Base-by-base conservation (phyloP, 2,329 filamentous ascomycete species). In the Calonectria multiphialidica region DNA sequence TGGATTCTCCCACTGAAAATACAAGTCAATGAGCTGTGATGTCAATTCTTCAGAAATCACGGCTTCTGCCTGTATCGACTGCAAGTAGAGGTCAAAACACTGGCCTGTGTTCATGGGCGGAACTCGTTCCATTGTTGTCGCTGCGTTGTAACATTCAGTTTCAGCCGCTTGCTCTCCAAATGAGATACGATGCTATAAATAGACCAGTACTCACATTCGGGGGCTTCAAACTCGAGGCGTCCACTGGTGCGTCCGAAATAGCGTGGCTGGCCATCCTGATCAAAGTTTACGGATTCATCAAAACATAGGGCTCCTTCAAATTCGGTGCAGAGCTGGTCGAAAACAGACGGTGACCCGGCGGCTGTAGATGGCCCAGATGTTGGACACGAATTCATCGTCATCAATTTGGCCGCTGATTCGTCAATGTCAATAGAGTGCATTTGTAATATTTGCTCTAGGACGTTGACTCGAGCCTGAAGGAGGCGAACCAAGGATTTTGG, bases 171-270 rank as follows among this genome's bases (percentile, higher is more conserved):
- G 13, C 13, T 42, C 40, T 4, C 7, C 10, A 4, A 6, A 18
- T 23, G 13, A n/a, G 15, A 7, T 5, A 23, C 21, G 15, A 37
- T 16, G 18, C 18, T 16, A 30, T 18, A 44, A 10, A n/a, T 23
- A 28, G 7, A 21, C 2, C 5, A 45, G 16, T 8, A 62, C 57
- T 62, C 28, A 62, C 57, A 28, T 4, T 45, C 37, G 7, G 23
- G 25, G 5, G 57, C 25, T 16, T 45, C 37, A 42, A 84, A 83
- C 18, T 81, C 76, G 3, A 84, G 75, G 3, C 82, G 78, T 2
- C 83, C 83, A 68, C 83, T 85, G 0, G 82, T 80, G 1, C 81
- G 78, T 0, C 83, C 83, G 68, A 84, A 84, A 61, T 83, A 85
- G 1, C 81, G 74, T 57, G 80, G 77, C 63, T 84, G 82, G 53